These are phyloP conservation scores for barley (Hordeum vulgare) DNA, from an alignment of 176 grass and related monocot species.

Conservation along the genomic window DNA sequence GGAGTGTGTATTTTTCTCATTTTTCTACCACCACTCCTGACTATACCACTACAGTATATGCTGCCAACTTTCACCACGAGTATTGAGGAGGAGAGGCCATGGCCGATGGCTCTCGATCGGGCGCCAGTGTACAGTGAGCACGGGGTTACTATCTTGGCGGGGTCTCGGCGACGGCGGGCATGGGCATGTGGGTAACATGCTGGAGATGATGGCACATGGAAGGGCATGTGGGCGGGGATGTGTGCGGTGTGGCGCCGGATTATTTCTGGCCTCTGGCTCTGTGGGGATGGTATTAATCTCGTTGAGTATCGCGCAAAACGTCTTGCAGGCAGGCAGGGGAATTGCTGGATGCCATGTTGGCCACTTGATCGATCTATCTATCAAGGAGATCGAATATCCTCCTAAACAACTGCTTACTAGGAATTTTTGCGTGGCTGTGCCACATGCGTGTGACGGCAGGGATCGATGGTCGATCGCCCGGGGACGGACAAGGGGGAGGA, in stretches of 20 bases:
- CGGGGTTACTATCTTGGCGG: not conserved
- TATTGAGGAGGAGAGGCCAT: not conserved
- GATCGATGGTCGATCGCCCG: not conserved
- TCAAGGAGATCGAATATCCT: too few species aligned
- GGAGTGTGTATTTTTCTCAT: not conserved
- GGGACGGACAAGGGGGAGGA: not conserved
- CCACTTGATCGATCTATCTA: constrained; percentile 1
- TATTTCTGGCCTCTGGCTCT: constrained; percentile 18
- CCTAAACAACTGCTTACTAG: not conserved
- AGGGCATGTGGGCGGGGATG: constrained; percentile 16
- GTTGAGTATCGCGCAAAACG: constrained; percentile 17
- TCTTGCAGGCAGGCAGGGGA: constrained; percentile 6
- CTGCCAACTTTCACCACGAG: not conserved
- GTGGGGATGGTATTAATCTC: not conserved
- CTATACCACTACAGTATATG: too few species aligned
- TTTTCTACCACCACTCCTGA: not conserved
- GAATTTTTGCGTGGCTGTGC: not conserved
- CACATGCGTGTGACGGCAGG: too few species aligned
- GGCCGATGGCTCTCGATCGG: too few species aligned
- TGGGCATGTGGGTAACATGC: constrained; percentile 38
- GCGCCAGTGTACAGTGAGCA: too few species aligned
- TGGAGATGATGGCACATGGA: constrained; percentile 3
- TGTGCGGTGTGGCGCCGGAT: constrained; percentile 26
- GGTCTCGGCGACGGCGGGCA: constrained; percentile 33
- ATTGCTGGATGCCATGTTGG: not conserved